phyloP scores from a whole-genome alignment of 495 filamentous ascomycete species.

The Aspergillus avenaceus region DNA sequence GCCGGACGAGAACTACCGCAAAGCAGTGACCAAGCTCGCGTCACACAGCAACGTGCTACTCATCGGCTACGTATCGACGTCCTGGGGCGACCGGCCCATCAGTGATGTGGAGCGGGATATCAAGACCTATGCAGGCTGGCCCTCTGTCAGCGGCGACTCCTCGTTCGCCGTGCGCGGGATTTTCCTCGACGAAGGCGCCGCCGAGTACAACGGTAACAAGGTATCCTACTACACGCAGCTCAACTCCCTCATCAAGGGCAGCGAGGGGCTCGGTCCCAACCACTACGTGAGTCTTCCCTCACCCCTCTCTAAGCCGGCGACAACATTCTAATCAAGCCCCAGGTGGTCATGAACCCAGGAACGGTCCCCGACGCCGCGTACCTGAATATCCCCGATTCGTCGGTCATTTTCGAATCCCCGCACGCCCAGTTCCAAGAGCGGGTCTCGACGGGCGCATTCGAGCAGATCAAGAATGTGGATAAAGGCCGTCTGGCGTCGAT shows the following conservation, averaged over 20 bases:
- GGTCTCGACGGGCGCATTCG: neutral
- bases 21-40: conserved; percentile 27
- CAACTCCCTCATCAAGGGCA: conserved; percentile 8
- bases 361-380: conserved; percentile 20
- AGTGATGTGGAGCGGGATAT: conserved; percentile 26
- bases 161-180: conserved; percentile 15
- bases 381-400: conserved; percentile 12
- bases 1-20: conserved; percentile 34
- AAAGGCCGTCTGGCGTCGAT: neutral
- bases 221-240: conserved; percentile 12
- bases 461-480: neutral
- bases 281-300: conserved; percentile 8
- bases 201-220: conserved; percentile 5
- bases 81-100: conserved; percentile 23
- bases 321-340: neutral
- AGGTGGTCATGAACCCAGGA: conserved; percentile 34
- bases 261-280: conserved; percentile 11
- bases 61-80: conserved; percentile 41
- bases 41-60: conserved; percentile 28
- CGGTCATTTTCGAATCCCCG: conserved; percentile 25
- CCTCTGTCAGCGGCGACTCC: conserved; percentile 3
- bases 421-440: conserved; percentile 15
- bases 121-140: conserved; percentile 27
- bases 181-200: conserved; percentile 22
- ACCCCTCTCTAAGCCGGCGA: neutral